Evolutionary conservation across 2,329 filamentous ascomycete species (phyloP).

Genomic region (Penicillium italicum): DNA sequence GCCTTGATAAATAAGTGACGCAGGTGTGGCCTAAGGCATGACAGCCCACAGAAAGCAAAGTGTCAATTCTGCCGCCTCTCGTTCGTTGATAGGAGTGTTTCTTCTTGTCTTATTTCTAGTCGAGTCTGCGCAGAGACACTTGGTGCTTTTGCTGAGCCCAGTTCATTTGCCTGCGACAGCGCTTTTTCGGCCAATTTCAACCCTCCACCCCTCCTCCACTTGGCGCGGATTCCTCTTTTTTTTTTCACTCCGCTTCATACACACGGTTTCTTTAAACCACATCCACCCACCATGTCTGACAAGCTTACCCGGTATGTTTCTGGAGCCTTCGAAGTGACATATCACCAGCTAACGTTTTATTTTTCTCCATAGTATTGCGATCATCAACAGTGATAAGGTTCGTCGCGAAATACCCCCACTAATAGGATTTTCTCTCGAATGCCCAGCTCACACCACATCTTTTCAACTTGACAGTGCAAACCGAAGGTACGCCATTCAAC

Average conservation of each 20-base stretch:
- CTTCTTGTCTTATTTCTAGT: slow-evolving; percentile 11
- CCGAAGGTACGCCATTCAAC: slow-evolving; percentile 61
- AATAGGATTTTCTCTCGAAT: slow-evolving; percentile 35
- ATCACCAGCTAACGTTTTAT: slow-evolving; percentile 16
- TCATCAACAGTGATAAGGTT: slow-evolving; percentile 98
- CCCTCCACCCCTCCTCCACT: background rate
- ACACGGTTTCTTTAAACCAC: slow-evolving; percentile 20
- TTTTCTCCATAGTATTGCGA: slow-evolving; percentile 72
- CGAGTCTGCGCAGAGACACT: slow-evolving; percentile 22
- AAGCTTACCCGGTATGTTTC: slow-evolving; percentile 81
- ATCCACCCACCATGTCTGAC: slow-evolving; percentile 68
- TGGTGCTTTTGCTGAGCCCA: slow-evolving; percentile 20
- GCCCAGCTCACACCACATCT: slow-evolving; percentile 40
- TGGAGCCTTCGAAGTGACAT: background rate
- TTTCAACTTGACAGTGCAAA: slow-evolving; percentile 64
- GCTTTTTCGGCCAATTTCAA: background rate
- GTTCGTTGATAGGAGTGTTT: slow-evolving; percentile 16
- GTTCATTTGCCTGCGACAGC: slow-evolving; percentile 10
- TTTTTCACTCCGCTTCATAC: slow-evolving; percentile 10
- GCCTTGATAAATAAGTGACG: slow-evolving; percentile 18
- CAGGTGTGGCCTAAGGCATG: slow-evolving; percentile 21
- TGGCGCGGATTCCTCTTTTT: slow-evolving; percentile 10
- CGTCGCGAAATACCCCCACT: slow-evolving; percentile 34
- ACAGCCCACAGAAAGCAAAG: slow-evolving; percentile 26
- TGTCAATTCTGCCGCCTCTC: slow-evolving; percentile 20